Percentiles rank a stretch among this genome's conserved stretches.
Conservation (phyloP, 1,284 basidiomycete species). For the Laetiporus sulphureus region DNA sequence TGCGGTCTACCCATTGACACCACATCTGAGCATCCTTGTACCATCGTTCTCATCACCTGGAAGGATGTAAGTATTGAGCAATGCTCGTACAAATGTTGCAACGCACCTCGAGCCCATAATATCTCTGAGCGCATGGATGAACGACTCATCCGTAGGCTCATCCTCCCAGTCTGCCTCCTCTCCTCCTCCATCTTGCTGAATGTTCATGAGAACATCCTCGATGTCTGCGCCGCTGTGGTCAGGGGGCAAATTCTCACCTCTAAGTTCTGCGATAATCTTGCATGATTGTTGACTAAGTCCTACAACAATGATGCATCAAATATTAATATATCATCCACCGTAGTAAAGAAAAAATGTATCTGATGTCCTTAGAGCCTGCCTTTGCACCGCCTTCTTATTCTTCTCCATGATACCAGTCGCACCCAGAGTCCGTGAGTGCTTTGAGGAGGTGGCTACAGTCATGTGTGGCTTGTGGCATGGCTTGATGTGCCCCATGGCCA, state of each 20-base stretch:
- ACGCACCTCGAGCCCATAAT: not conserved
- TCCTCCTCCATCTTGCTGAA: not conserved
- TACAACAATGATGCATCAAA: not conserved
- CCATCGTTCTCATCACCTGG: not conserved
- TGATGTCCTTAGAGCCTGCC: too few relatives aligned
- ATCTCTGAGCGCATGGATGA: not conserved
- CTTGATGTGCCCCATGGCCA: too few relatives aligned
- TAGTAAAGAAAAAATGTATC: too few relatives aligned
- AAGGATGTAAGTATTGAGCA: not conserved
- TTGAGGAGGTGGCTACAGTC: too few relatives aligned
- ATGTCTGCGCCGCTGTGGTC: not conserved
- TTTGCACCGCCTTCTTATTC: too few relatives aligned
- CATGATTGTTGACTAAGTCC: not conserved
- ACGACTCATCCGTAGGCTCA: not conserved
- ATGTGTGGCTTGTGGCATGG: too few relatives aligned
- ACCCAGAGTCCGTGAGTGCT: too few relatives aligned
- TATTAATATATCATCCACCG: not conserved
- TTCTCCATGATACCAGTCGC: too few relatives aligned
- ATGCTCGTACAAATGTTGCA: not conserved
- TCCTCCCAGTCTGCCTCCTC: not conserved
- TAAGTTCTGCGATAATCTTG: not conserved
- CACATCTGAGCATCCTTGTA: slow-evolving; percentile 1
- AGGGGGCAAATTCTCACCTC: not conserved
- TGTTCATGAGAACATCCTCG: not conserved
- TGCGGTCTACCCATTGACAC: not conserved